These are phyloP conservation scores for Spathaspora passalidarum DNA, from an alignment of 805 yeast species.

Conservation along the genomic window DNA sequence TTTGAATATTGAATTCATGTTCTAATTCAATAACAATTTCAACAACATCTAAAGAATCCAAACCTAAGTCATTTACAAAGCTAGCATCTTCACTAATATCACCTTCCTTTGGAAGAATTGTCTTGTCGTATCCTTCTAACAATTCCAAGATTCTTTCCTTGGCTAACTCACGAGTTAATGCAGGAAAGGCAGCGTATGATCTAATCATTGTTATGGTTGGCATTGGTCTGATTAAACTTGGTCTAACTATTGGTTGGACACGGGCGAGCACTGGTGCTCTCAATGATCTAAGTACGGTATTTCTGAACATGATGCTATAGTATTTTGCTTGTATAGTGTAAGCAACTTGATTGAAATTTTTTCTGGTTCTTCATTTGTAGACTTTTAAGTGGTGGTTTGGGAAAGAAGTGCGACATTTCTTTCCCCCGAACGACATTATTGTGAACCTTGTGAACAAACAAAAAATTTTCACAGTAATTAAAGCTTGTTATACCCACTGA, in stretches of 20 bases:
- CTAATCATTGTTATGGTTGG: conserved; percentile 12
- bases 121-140: conserved; percentile 63
- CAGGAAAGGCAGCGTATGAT: conserved; percentile 56
- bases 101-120: conserved; percentile 32
- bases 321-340: not conserved
- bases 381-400: not conserved
- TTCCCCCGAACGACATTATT: conserved; percentile 7
- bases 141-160: conserved; percentile 60
- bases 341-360: not conserved
- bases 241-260: conserved; percentile 12
- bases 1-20: conserved; percentile 46
- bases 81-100: conserved; percentile 32
- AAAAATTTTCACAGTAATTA: conserved; percentile 3
- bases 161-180: conserved; percentile 59
- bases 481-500: not conserved
- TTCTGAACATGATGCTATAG: conserved; percentile 28
- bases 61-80: conserved; percentile 41
- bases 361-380: not conserved
- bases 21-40: conserved; percentile 48
- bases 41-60: conserved; percentile 47
- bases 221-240: conserved; percentile 1
- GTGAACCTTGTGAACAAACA: not conserved
- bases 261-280: conserved; percentile 19
- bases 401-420: conserved; percentile 1
- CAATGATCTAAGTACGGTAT: conserved; percentile 22